Evolutionary conservation across 2,329 filamentous ascomycete species (phyloP).

Genomic region (Cordyceps tenuipes): DNA sequence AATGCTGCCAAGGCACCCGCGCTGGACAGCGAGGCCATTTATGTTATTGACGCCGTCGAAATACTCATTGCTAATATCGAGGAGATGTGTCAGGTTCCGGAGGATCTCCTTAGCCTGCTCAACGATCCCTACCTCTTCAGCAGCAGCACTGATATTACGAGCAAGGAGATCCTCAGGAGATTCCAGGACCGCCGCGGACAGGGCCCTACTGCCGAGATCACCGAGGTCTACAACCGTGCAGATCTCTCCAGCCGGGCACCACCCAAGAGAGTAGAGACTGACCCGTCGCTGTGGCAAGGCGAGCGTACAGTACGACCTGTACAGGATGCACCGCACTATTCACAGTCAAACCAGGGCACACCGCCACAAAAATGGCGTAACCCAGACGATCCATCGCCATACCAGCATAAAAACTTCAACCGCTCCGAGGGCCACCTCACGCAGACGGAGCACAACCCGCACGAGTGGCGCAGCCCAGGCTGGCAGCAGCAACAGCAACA

Average conservation of each 20-base stretch:
- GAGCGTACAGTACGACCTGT: conserved; percentile 79
- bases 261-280: conserved; percentile 69
- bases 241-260: conserved; percentile 48
- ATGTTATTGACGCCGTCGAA: conserved; percentile 87
- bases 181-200: conserved; percentile 69
- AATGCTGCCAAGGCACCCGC: conserved; percentile 56
- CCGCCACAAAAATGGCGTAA: conserved; percentile 42
- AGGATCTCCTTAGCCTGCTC: conserved; percentile 79
- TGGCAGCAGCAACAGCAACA: conserved; percentile 33
- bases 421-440: conserved; percentile 34
- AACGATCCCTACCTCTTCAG: conserved; percentile 77
- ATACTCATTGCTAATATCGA: conserved; percentile 88
- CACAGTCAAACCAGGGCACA: conserved; percentile 33
- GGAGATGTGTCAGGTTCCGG: conserved; percentile 93
- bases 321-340: conserved; percentile 33
- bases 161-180: conserved; percentile 91
- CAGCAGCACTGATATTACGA: conserved; percentile 77
- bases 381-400: conserved; percentile 38
- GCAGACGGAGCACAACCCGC: conserved; percentile 33
- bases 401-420: conserved; percentile 35
- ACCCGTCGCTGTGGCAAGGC: conserved; percentile 74
- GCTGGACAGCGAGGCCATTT: conserved; percentile 81
- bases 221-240: conserved; percentile 48
- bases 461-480: conserved; percentile 51
- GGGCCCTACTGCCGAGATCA: conserved; percentile 51